A percentile compares a stretch with the other conserved stretches of the same genome.
phyloP scores from a whole-genome alignment of 768 basidiomycete genomes.

The Cystofilobasidium macerans region DNA sequence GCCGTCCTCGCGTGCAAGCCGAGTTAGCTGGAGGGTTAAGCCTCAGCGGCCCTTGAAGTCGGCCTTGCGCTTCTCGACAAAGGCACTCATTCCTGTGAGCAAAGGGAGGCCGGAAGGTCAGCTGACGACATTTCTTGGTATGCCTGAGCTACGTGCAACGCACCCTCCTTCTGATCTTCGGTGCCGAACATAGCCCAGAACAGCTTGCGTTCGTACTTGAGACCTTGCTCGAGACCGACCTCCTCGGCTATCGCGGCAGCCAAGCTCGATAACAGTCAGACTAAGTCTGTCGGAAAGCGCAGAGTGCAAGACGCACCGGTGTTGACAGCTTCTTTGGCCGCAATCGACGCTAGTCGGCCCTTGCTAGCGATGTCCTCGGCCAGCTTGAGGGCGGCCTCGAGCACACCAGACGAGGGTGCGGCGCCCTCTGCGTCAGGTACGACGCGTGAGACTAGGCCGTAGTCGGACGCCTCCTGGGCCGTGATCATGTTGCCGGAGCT shows the following conservation, averaged over 20 bases:
- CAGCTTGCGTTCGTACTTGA: constrained; percentile 73
- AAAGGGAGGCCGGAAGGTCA: background rate
- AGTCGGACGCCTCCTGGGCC: constrained; percentile 69
- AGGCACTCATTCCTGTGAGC: constrained; percentile 75
- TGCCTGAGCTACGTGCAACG: background rate
- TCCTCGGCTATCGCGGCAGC: constrained; percentile 53
- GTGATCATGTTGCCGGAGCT: constrained; percentile 64
- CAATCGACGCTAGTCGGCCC: constrained; percentile 69
- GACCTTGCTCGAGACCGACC: constrained; percentile 63
- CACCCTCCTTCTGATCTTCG: constrained; percentile 87
- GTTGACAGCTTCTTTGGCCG: constrained; percentile 87
- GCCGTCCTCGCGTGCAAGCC: too few species aligned
- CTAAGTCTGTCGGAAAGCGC: too few species aligned
- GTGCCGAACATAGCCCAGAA: constrained; percentile 92
- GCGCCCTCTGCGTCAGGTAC: constrained; percentile 69
- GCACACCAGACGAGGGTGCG: constrained; percentile 43
- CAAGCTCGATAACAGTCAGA: background rate
- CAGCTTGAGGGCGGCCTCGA: constrained; percentile 62
- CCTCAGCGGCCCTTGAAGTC: constrained; percentile 56
- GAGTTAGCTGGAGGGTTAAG: too few species aligned
- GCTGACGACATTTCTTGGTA: background rate
- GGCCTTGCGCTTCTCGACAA: constrained; percentile 83
- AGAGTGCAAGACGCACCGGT: constrained; percentile 49
- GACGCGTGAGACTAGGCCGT: constrained; percentile 78
- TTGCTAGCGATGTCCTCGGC: constrained; percentile 69